These are phyloP conservation scores for Globisporangium alternatum DNA, from an alignment of 352 stramenopile species.

Conservation along the genomic window DNA sequence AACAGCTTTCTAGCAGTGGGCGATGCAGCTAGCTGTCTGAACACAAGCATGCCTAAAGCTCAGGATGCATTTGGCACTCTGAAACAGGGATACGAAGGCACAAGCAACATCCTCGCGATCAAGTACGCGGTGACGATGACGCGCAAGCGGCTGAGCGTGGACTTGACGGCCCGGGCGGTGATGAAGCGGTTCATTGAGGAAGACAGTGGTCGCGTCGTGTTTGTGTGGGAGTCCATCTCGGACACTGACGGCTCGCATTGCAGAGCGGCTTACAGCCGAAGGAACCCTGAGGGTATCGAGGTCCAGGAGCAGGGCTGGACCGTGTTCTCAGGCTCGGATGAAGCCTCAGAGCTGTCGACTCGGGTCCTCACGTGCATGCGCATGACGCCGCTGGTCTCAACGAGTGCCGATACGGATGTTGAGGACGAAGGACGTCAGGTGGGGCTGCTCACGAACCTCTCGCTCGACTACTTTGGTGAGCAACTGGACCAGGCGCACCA, in stretches of 20 bases:
- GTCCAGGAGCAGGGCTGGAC: slow-evolving; percentile 11
- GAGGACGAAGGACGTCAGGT: slow-evolving; percentile 20
- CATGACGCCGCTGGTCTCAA: slow-evolving; percentile 24
- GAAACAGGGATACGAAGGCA: slow-evolving; percentile 14
- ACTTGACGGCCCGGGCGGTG: slow-evolving; percentile 23
- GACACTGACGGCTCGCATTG: slow-evolving; percentile 9
- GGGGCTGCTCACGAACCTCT: slow-evolving; percentile 26
- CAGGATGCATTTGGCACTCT: no score
- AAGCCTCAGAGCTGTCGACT: slow-evolving; percentile 6
- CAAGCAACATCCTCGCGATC: slow-evolving; percentile 23
- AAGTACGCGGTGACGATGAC: slow-evolving; percentile 29
- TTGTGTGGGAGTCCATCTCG: slow-evolving; percentile 27
- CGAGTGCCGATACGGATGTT: background rate
- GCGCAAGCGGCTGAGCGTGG: slow-evolving; percentile 20
- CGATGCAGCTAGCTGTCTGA: no score
- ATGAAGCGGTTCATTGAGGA: slow-evolving; percentile 30
- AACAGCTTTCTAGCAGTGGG: no score
- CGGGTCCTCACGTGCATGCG: slow-evolving; percentile 27
- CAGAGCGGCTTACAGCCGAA: background rate
- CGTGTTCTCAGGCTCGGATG: background rate
- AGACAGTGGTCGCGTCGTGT: slow-evolving; percentile 16
- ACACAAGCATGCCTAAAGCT: no score
- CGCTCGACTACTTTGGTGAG: slow-evolving; percentile 30
- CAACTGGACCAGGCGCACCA: slow-evolving; percentile 30
- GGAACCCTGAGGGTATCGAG: background rate